phyloP scores from a whole-genome alignment of 192 early-diverging fungal genomes.

The Backusella luteola region DNA sequence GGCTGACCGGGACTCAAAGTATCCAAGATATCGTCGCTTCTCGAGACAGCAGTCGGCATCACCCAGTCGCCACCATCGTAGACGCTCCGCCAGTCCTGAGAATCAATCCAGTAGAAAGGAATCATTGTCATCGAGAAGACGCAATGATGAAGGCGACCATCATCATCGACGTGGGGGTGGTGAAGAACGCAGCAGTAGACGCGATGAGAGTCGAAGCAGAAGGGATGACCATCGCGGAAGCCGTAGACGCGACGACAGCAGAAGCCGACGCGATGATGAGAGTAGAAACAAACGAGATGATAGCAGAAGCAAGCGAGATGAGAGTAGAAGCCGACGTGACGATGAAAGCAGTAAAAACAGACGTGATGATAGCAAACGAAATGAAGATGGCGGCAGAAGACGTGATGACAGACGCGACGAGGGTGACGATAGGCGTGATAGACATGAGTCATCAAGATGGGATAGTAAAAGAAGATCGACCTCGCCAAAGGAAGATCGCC shows the following conservation, averaged over 20 bases:
- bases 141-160: background rate
- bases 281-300: background rate
- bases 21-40: background rate
- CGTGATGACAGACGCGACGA: background rate
- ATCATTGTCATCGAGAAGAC: background rate
- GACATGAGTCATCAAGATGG: background rate
- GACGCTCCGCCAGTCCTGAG: background rate
- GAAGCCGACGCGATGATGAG: background rate
- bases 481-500: background rate
- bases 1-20: conserved; percentile 9
- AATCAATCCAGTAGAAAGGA: background rate
- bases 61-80: conserved; percentile 1
- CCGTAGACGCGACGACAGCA: background rate
- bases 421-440: background rate
- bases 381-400: background rate
- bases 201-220: background rate
- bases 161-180: conserved; percentile 8
- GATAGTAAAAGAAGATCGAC: background rate
- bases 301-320: background rate
- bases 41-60: conserved; percentile 14
- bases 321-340: background rate
- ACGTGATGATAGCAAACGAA: background rate
- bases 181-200: background rate
- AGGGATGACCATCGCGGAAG: background rate
- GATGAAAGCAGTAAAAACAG: background rate